These are phyloP conservation scores for Adenanthera pavonina DNA, from an alignment of 306 rosid species.

Conservation along the genomic window DNA sequence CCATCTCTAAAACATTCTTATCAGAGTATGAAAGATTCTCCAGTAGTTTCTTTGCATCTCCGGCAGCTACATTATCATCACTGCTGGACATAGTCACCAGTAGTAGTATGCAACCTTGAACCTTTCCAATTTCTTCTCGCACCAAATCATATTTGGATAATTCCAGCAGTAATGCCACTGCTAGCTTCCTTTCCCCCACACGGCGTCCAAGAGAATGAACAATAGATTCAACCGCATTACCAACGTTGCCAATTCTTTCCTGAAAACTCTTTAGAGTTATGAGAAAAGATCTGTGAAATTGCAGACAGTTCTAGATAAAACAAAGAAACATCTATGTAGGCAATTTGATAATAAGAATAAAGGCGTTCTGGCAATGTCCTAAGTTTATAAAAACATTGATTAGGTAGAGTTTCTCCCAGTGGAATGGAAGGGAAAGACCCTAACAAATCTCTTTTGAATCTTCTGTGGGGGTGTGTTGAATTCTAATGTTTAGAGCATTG, in stretches of 20 bases:
- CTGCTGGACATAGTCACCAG: neutral
- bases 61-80: neutral
- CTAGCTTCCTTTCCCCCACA: neutral
- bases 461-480: neutral
- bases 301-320: neutral
- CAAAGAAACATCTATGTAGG: neutral
- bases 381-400: neutral
- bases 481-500: neutral
- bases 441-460: neutral
- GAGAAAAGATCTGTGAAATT: neutral
- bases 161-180: neutral
- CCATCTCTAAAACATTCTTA: conserved; percentile 1
- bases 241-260: neutral
- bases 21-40: neutral
- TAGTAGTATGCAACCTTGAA: neutral
- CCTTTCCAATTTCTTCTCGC: neutral
- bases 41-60: neutral
- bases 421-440: too few species aligned
- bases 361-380: neutral
- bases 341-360: neutral
- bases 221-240: neutral
- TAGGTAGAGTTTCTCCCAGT: too few species aligned
- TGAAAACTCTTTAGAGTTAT: neutral
- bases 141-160: neutral
- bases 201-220: neutral